Percentiles rank a stretch among this genome's conserved stretches.
Evolutionary conservation across 139 green algal genomes (phyloP).

Genomic region (Chlamydomonas sp.): DNA sequence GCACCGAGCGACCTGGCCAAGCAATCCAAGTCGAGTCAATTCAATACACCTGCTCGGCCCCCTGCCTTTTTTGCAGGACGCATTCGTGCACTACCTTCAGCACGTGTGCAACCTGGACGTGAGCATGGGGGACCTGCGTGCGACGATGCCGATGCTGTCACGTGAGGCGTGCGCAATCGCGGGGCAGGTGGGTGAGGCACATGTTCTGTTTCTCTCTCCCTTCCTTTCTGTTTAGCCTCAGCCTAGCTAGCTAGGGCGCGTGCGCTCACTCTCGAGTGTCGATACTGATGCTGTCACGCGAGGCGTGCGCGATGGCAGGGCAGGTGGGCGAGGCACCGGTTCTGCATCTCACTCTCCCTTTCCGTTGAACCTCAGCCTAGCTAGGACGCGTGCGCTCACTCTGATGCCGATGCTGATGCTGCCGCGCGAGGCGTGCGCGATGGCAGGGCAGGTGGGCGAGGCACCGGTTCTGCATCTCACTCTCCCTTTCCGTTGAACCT

Average conservation of each 20-base stretch:
- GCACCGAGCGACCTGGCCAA: too few relatives aligned
- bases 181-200: too few relatives aligned
- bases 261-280: neutral
- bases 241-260: neutral
- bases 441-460: too few relatives aligned
- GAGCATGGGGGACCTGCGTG: conserved; percentile 41
- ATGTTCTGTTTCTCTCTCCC: conserved; percentile 54
- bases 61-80: too few relatives aligned
- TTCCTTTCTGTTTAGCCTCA: conserved; percentile 26
- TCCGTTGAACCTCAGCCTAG: neutral
- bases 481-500: neutral
- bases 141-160: conserved; percentile 45
- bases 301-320: too few relatives aligned
- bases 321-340: neutral
- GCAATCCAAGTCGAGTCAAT: too few relatives aligned
- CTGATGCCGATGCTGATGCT: neutral
- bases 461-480: neutral
- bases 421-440: too few relatives aligned
- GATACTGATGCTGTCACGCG: neutral
- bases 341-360: neutral
- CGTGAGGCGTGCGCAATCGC: conserved; percentile 53
- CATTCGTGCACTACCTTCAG: too few relatives aligned
- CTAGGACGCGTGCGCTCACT: neutral
- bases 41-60: too few relatives aligned
- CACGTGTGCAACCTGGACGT: conserved; percentile 31